Conservation (phyloP, 2,329 filamentous ascomycete species). For the Dendryphion nanum region DNA sequence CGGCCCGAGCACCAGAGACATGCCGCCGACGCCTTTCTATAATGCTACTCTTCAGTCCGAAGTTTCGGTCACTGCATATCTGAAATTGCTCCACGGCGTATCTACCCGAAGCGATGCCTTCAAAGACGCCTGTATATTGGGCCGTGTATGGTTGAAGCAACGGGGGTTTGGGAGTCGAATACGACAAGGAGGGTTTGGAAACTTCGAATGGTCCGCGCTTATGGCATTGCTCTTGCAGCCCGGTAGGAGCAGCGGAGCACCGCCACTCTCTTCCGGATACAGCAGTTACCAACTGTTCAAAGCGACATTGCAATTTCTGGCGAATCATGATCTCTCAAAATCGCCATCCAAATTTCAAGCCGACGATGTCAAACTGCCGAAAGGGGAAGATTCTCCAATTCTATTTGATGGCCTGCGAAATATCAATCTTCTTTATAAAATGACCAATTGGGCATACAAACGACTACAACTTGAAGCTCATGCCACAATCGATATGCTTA, state of each 20-base stretch:
- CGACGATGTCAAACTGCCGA: conserved; percentile 28
- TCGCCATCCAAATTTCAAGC: conserved; percentile 59
- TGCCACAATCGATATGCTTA: conserved; percentile 71
- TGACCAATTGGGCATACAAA: conserved; percentile 79
- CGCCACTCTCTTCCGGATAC: conserved; percentile 73
- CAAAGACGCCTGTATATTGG: conserved; percentile 80
- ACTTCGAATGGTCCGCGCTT: conserved; percentile 85
- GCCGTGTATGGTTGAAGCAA: conserved; percentile 85
- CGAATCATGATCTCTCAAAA: conserved; percentile 67
- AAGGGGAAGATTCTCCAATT: conserved; percentile 58
- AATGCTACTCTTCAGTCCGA: conserved; percentile 84
- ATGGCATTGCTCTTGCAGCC: conserved; percentile 77
- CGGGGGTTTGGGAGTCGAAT: conserved; percentile 72
- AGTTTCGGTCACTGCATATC: conserved; percentile 68
- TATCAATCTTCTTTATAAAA: conserved; percentile 86
- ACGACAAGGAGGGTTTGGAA: conserved; percentile 81
- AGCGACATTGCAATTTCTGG: conserved; percentile 83
- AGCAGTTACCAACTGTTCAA: conserved; percentile 95
- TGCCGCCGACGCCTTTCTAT: conserved; percentile 73
- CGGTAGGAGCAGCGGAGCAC: conserved; percentile 69
- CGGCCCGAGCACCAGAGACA: conserved; percentile 8
- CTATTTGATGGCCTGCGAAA: conserved; percentile 74
- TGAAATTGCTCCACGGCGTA: conserved; percentile 71
- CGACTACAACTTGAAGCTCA: conserved; percentile 72
- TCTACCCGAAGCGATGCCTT: conserved; percentile 70